Percentiles rank a stretch among this genome's conserved stretches.
Conservation (phyloP, 805 yeast genomes). For the Cyberlindnera meyerae region DNA sequence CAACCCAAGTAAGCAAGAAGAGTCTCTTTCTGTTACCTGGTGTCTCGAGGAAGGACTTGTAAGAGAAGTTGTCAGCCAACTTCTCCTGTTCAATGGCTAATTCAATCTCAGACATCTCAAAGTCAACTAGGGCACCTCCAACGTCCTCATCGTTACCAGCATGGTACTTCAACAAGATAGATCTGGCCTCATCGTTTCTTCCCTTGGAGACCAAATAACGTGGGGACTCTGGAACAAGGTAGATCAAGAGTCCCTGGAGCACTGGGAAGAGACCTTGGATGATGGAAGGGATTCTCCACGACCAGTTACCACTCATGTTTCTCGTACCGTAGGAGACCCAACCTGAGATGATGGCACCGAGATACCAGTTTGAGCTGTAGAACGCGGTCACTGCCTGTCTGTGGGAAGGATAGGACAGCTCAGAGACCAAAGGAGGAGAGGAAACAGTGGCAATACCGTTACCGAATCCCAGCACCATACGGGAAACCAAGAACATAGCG, state of each 20-base stretch:
- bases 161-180: constrained; percentile 36
- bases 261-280: constrained; percentile 46
- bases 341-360: constrained; percentile 49
- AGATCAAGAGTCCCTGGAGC: constrained; percentile 34
- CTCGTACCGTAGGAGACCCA: constrained; percentile 48
- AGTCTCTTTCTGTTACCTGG: constrained; percentile 39
- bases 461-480: constrained; percentile 48
- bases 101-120: constrained; percentile 38
- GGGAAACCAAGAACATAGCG: constrained; percentile 21
- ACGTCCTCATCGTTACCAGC: constrained; percentile 30
- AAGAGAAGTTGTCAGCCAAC: constrained; percentile 29
- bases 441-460: constrained; percentile 38
- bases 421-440: constrained; percentile 48
- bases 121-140: constrained; percentile 30
- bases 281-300: constrained; percentile 53
- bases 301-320: constrained; percentile 28
- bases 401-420: constrained; percentile 45
- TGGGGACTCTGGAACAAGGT: constrained; percentile 47
- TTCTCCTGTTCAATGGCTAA: constrained; percentile 39
- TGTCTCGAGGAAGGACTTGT: constrained; percentile 35
- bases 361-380: constrained; percentile 47
- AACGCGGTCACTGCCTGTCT: constrained; percentile 38
- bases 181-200: constrained; percentile 39
- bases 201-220: constrained; percentile 40
- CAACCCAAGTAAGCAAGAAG: constrained; percentile 31